phyloP scores from a whole-genome alignment of 441 rosid genomes.

The Erysimum cheiri region DNA sequence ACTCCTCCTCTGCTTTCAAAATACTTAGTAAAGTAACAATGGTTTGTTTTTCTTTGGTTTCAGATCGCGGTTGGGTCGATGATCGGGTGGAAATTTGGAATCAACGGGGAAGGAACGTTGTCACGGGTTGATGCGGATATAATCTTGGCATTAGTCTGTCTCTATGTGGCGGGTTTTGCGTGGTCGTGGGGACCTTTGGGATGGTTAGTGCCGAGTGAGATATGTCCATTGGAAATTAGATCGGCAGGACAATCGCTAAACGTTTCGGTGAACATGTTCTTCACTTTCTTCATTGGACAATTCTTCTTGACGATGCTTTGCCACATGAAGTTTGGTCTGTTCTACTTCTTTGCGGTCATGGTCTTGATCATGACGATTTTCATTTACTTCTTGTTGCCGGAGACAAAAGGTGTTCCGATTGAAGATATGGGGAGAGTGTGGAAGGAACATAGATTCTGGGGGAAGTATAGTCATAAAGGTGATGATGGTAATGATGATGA shows the following conservation, averaged over 20 bases:
- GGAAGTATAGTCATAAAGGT: constrained; percentile 26
- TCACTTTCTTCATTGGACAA: constrained; percentile 52
- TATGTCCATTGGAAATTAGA: constrained; percentile 52
- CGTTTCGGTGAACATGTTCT: constrained; percentile 55
- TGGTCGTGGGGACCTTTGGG: constrained; percentile 62
- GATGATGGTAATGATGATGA: constrained; percentile 31
- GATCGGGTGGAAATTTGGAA: constrained; percentile 42
- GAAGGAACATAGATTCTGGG: constrained; percentile 48
- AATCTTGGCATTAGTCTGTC: constrained; percentile 43
- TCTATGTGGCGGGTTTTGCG: constrained; percentile 50
- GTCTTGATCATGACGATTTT: constrained; percentile 51
- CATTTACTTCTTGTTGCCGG: constrained; percentile 46
- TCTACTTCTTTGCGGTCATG: constrained; percentile 46
- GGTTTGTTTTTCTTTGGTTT: not conserved
- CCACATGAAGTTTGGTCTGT: constrained; percentile 49
- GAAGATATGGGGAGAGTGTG: constrained; percentile 53
- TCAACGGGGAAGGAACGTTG: constrained; percentile 43
- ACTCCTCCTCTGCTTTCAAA: not conserved
- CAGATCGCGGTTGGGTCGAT: constrained; percentile 42
- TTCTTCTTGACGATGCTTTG: constrained; percentile 53
- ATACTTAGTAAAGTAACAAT: not conserved
- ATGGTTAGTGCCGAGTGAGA: constrained; percentile 59
- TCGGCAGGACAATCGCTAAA: constrained; percentile 51
- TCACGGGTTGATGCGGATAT: constrained; percentile 16
- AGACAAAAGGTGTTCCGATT: constrained; percentile 57